These are phyloP conservation scores for Drechslerella stenobrocha DNA, from an alignment of 2,329 filamentous ascomycete genomes.

Conservation along the genomic window DNA sequence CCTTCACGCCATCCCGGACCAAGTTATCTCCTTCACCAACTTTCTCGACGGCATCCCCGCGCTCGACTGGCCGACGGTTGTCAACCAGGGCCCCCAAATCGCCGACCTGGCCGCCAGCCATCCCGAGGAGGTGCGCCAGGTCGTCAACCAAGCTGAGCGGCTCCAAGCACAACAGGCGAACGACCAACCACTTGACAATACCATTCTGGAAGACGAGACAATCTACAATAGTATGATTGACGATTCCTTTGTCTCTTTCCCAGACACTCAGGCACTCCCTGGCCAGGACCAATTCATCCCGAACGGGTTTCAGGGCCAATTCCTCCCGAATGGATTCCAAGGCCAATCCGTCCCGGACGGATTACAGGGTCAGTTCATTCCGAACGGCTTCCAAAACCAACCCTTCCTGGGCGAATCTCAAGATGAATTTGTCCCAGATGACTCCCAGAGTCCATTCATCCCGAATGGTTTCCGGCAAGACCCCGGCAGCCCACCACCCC, in stretches of 20 bases:
- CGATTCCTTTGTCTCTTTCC: not conserved
- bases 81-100: slow-evolving; percentile 23
- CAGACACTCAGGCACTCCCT: slow-evolving; percentile 9
- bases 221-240: not conserved
- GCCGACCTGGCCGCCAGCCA: slow-evolving; percentile 3
- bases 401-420: too few relatives aligned
- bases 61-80: slow-evolving; percentile 1
- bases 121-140: slow-evolving; percentile 8
- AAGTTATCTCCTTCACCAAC: slow-evolving; percentile 2
- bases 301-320: not conserved
- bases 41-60: slow-evolving; percentile 12
- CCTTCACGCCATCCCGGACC: slow-evolving; percentile 5
- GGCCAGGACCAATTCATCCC: not conserved
- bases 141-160: slow-evolving; percentile 18
- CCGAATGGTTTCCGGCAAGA: too few relatives aligned
- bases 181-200: not conserved
- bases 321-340: too few relatives aligned
- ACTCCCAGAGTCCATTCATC: too few relatives aligned
- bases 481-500: not conserved
- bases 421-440: too few relatives aligned
- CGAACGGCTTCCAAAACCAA: not conserved
- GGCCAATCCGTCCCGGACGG: too few relatives aligned
- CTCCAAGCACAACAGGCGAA: not conserved
- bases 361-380: not conserved
- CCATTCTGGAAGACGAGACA: not conserved